Percentiles rank a stretch among this genome's conserved stretches.
Conservation (phyloP, 306 rosid genomes). For the Hylodesmum podocarpum region DNA sequence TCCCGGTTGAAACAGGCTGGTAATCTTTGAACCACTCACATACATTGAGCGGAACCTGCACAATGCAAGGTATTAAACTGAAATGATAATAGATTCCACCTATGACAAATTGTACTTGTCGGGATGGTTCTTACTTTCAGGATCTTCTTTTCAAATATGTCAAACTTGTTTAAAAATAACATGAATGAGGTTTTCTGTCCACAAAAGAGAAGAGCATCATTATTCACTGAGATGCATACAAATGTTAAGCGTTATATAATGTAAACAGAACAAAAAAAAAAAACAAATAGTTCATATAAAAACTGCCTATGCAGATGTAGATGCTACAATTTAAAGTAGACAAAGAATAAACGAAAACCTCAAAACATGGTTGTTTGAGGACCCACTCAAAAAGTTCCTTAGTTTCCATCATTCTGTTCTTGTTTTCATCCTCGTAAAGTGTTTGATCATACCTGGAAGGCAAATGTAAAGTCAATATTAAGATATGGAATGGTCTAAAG, state of each 20-base stretch:
- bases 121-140: neutral
- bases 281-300: neutral
- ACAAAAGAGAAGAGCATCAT: neutral
- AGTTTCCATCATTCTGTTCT: constrained; percentile 10
- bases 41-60: constrained; percentile 9
- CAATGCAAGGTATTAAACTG: neutral
- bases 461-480: neutral
- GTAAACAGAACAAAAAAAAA: neutral
- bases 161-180: constrained; percentile 14
- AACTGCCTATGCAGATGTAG: neutral
- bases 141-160: constrained; percentile 10
- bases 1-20: constrained; percentile 10
- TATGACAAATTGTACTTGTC: neutral
- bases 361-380: constrained; percentile 1
- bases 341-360: neutral
- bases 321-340: neutral
- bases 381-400: constrained; percentile 14
- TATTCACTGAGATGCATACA: constrained; percentile 5
- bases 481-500: neutral
- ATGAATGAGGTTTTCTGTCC: constrained; percentile 13
- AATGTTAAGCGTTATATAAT: neutral
- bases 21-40: constrained; percentile 15
- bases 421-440: constrained; percentile 13
- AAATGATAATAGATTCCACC: neutral
- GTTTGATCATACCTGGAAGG: neutral